Base-by-base conservation (phyloP, 2,329 filamentous ascomycete genomes). In the Cordyceps pruinosa region DNA sequence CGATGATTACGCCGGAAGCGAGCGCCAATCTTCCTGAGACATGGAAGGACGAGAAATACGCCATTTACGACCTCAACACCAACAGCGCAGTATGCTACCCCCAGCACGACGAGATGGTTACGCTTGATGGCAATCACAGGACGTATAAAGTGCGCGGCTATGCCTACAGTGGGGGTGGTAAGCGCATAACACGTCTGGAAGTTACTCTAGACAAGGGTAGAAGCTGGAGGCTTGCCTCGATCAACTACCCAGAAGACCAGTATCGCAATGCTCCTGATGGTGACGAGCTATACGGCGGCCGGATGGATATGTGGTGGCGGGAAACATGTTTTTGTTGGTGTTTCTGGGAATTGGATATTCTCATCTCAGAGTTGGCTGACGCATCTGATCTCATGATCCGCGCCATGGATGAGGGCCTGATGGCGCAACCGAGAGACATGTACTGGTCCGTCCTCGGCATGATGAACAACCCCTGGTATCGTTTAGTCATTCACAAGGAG, bases 401-500 rank as follows among this genome's bases (percentile, higher is more conserved):
- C 41, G 87, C 87, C 4, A 96, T 96, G 90, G 92, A 97, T 64
- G 92, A 96, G 62, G 82, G 86, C 55, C 87, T 96, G 83, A 89
- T 88, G 70, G 76, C 89, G 0, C 90, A 96, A 68, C 92, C 92
- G 4, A 81, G 89, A 60, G 91, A 96, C 66, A 94, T 96, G 89
- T 96, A 96, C 73, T 97, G 92, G 92, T 91, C 85, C 59, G 90
- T 96, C 2, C 75, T 96, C 35, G 91, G 92, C 0, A 97, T 97
- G 92, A 96, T 97, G 92, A 96, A 96, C 72, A 96, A 96, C 65
- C 89, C 90, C 0, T 97, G 92, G 92, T 97, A 87, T 69, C 81
- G 92, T 4, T 81, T 97, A 1, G 83, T 85, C 2, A 88, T 97
- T 56, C 82, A 84, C 54, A 85, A 85, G 57, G 85, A 92, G 59